A percentile compares a stretch with the other conserved stretches of the same genome.
phyloP scores from a whole-genome alignment of 1,139 yeast genomes.

The Spathaspora sp. region DNA sequence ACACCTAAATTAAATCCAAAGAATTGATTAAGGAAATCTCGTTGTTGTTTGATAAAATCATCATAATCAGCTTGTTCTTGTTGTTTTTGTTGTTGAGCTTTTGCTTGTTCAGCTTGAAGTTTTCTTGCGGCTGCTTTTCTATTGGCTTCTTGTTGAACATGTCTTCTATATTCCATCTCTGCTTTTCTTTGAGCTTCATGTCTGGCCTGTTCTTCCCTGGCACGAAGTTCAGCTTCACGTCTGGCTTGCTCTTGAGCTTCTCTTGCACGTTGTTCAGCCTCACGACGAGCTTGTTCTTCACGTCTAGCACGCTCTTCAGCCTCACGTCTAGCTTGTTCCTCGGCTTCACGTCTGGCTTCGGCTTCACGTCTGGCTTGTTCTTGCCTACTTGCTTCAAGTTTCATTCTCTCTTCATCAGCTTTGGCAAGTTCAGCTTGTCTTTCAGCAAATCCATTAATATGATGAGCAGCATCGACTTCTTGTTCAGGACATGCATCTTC shows the following conservation, averaged over 20 bases:
- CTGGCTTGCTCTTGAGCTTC: constrained; percentile 4
- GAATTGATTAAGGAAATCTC: constrained; percentile 22
- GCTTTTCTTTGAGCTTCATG: constrained; percentile 8
- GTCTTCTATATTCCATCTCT: constrained; percentile 8
- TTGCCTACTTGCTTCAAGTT: constrained; percentile 4
- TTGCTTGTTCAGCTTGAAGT: constrained; percentile 42
- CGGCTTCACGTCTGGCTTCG: constrained; percentile 16
- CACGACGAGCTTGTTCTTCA: constrained; percentile 6
- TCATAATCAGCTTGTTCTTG: constrained; percentile 10
- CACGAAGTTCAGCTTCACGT: constrained; percentile 13
- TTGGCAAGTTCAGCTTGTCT: not conserved
- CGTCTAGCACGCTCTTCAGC: constrained; percentile 12
- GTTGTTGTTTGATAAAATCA: constrained; percentile 15
- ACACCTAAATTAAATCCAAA: constrained; percentile 16
- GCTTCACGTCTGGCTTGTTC: constrained; percentile 15
- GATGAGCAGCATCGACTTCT: constrained; percentile 2
- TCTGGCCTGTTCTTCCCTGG: not conserved
- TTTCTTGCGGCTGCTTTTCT: constrained; percentile 19
- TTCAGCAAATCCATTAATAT: not conserved
- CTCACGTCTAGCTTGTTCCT: constrained; percentile 17
- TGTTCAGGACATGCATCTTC: constrained; percentile 8
- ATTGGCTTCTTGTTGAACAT: constrained; percentile 11
- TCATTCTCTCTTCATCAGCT: constrained; percentile 6
- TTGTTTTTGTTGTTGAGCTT: constrained; percentile 15
- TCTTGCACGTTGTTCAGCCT: constrained; percentile 8